Percentiles rank a stretch among this genome's conserved stretches.
Conservation (phyloP, 1,139 yeast species). For the Hyphopichia wangnamkhiaoensis region DNA sequence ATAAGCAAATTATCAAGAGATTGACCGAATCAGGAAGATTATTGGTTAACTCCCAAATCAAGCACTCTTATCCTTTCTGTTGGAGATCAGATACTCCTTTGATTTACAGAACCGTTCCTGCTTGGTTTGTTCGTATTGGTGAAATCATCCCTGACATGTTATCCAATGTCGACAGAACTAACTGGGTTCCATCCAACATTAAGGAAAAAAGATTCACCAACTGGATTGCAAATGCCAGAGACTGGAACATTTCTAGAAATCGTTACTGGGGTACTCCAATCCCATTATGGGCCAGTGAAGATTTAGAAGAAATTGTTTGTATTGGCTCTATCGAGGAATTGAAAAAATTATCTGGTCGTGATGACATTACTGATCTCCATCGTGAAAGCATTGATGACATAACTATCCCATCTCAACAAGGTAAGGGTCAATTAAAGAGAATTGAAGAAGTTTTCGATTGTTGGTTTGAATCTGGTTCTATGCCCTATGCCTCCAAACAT, state of each 20-base stretch:
- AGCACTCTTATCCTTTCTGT: conserved; percentile 98
- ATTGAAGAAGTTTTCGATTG: conserved; percentile 98
- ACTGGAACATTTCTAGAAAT: conserved; percentile 97
- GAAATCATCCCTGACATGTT: conserved; percentile 89
- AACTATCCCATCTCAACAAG: conserved; percentile 90
- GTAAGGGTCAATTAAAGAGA: conserved; percentile 86
- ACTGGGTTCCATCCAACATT: conserved; percentile 91
- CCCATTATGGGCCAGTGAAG: conserved; percentile 97
- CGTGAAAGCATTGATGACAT: conserved; percentile 89
- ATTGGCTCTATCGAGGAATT: conserved; percentile 89
- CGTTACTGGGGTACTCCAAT: conserved; percentile 99
- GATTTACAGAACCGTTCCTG: conserved; percentile 93
- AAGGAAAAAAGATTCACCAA: conserved; percentile 94
- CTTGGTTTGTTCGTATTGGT: conserved; percentile 94
- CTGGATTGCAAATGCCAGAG: conserved; percentile 98
- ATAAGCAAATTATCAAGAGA: conserved; percentile 81
- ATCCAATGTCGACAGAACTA: conserved; percentile 78
- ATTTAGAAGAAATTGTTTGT: conserved; percentile 88
- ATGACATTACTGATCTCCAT: conserved; percentile 84
- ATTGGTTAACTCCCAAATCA: conserved; percentile 75
- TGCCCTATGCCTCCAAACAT: conserved; percentile 98
- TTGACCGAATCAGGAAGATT: conserved; percentile 78
- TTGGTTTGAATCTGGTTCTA: conserved; percentile 99
- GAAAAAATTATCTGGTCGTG: conserved; percentile 77
- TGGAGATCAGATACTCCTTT: conserved; percentile 99